Evolutionary conservation across 148 eudicot species (phyloP).

Genomic region (Drosera capensis): DNA sequence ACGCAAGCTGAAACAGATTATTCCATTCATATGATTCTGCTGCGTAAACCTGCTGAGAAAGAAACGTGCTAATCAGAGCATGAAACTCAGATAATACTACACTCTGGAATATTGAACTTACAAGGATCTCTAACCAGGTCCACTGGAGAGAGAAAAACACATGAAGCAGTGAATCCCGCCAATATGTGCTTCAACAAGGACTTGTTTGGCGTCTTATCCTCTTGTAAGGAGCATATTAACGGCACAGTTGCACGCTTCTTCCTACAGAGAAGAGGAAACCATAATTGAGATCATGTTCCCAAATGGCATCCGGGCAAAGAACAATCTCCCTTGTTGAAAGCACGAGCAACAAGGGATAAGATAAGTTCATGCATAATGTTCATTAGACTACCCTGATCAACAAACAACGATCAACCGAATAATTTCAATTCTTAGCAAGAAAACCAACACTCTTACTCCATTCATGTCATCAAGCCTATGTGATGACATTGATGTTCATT

Average conservation of each 20-base stretch:
- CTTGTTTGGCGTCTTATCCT: constrained; percentile 19
- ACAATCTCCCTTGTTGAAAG: not conserved
- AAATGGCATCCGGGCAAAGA: not conserved
- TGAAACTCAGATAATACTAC: not conserved
- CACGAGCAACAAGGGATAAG: too few relatives aligned
- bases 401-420: too few relatives aligned
- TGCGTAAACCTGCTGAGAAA: constrained; percentile 61
- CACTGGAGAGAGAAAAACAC: constrained; percentile 47
- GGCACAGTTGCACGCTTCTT: constrained; percentile 13
- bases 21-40: constrained; percentile 21
- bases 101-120: not conserved
- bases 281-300: not conserved
- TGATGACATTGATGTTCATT: too few relatives aligned
- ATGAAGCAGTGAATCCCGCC: constrained; percentile 64
- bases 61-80: too few relatives aligned
- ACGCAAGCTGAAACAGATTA: constrained; percentile 46
- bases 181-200: constrained; percentile 32
- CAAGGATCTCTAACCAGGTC: constrained; percentile 41
- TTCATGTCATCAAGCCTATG: too few relatives aligned
- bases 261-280: constrained; percentile 14
- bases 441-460: too few relatives aligned
- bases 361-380: too few relatives aligned
- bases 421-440: too few relatives aligned
- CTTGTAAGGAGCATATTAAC: constrained; percentile 29
- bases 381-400: too few relatives aligned